phyloP scores from a whole-genome alignment of 352 stramenopile species.

The Phytopythium helicoides region DNA sequence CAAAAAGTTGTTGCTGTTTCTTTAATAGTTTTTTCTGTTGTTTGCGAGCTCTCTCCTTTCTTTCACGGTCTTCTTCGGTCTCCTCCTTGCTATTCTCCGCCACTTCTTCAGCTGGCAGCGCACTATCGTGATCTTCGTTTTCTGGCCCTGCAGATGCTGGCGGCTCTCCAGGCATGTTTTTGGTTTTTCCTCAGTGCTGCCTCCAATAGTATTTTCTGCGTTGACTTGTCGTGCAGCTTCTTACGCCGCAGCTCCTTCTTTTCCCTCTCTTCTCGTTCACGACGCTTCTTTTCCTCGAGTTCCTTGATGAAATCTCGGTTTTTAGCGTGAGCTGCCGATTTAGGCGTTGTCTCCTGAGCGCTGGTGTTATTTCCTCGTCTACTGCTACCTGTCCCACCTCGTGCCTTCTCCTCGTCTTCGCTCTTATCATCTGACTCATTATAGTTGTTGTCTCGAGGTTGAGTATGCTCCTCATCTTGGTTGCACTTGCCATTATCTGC shows the following conservation, averaged over 20 bases:
- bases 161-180: constrained; percentile 4
- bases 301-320: constrained; percentile 68
- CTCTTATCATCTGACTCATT: constrained; percentile 11
- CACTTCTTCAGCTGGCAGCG: constrained; percentile 6
- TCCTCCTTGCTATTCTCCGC: constrained; percentile 8
- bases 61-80: constrained; percentile 17
- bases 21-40: constrained; percentile 49
- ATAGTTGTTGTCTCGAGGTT: constrained; percentile 1
- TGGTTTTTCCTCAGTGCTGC: constrained; percentile 34
- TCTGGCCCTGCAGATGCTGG: constrained; percentile 8
- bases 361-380: constrained; percentile 12
- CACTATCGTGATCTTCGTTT: constrained; percentile 13
- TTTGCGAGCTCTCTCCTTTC: constrained; percentile 34
- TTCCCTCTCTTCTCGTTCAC: constrained; percentile 52
- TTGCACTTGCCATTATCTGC: constrained; percentile 18
- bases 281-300: constrained; percentile 68
- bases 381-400: constrained; percentile 7
- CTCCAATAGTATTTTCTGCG: constrained; percentile 46
- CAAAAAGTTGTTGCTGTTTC: constrained; percentile 57
- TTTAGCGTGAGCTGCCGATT: constrained; percentile 33
- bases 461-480: constrained; percentile 31
- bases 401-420: constrained; percentile 22
- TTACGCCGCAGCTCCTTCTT: constrained; percentile 46
- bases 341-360: constrained; percentile 12
- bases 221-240: constrained; percentile 61